Percentiles rank a stretch among this genome's conserved stretches.
These are phyloP conservation scores for Penicillium sp. DNA, from an alignment of 2,329 filamentous ascomycete species.

Conservation along the genomic window DNA sequence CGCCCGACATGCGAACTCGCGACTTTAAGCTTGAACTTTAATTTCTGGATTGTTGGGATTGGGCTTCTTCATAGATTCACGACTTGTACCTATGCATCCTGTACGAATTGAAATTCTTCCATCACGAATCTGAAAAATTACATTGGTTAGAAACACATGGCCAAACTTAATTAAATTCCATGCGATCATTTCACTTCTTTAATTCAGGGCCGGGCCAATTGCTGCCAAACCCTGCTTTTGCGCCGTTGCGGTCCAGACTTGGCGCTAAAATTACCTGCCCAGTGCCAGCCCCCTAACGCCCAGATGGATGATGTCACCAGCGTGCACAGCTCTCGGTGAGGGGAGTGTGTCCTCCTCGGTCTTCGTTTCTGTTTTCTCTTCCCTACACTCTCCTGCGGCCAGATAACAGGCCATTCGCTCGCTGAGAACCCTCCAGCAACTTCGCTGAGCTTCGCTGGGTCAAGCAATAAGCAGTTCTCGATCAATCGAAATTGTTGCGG, in stretches of 20 bases:
- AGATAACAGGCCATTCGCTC: conserved; percentile 17
- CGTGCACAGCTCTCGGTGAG: conserved; percentile 9
- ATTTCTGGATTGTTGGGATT: conserved; percentile 4
- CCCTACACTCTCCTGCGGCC: conserved; percentile 7
- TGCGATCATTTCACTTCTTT: neutral
- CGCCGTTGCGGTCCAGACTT: conserved; percentile 10
- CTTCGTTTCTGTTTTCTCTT: conserved; percentile 1
- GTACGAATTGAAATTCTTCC: conserved; percentile 9
- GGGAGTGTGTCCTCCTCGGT: conserved; percentile 1
- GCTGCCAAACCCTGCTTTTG: conserved; percentile 1
- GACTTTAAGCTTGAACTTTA: conserved; percentile 19
- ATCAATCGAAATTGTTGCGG: neutral
- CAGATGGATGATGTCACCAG: conserved; percentile 22
- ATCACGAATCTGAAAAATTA: too few relatives aligned
- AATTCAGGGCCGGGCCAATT: neutral
- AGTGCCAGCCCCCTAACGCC: neutral
- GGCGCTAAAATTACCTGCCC: conserved; percentile 21
- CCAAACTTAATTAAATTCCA: neutral
- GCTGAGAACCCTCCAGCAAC: conserved; percentile 8
- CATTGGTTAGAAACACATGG: neutral
- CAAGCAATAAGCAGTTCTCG: neutral
- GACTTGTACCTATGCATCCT: conserved; percentile 25
- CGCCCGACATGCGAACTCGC: conserved; percentile 20
- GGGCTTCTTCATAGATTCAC: conserved; percentile 24
- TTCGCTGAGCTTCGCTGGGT: conserved; percentile 3